Evolutionary conservation across 169 alveolate species (phyloP).

Genomic region (Toxoplasma gondii): DNA sequence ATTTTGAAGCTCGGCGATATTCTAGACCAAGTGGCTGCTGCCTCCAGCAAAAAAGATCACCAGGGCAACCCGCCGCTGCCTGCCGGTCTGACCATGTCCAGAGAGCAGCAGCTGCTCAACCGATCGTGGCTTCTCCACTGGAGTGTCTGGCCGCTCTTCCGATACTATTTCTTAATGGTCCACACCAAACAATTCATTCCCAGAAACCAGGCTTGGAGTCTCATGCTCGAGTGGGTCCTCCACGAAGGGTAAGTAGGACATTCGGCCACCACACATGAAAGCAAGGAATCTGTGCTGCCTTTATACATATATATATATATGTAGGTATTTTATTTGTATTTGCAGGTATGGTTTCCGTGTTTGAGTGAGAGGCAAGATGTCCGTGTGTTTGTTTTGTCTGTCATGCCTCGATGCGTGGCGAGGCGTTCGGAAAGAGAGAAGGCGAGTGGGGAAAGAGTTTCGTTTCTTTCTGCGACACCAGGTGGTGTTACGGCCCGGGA

Average conservation of each 20-base stretch:
- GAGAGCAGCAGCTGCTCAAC: slow-evolving; percentile 64
- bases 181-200: slow-evolving; percentile 58
- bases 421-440: too few species aligned
- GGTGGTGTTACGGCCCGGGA: too few species aligned
- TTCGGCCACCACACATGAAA: too few species aligned
- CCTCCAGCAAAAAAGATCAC: slow-evolving; percentile 54
- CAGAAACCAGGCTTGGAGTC: slow-evolving; percentile 64
- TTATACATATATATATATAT: too few species aligned
- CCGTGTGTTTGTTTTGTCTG: too few species aligned
- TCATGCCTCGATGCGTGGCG: too few species aligned
- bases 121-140: slow-evolving; percentile 72
- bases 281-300: too few species aligned
- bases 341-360: too few species aligned
- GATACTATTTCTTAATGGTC: slow-evolving; percentile 49
- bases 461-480: too few species aligned
- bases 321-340: too few species aligned
- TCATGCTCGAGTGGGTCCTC: slow-evolving; percentile 59
- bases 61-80: slow-evolving; percentile 50
- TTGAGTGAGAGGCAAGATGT: too few species aligned
- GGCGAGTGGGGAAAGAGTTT: too few species aligned
- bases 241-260: slow-evolving; percentile 58
- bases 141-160: slow-evolving; percentile 69
- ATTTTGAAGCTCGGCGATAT: slow-evolving; percentile 65
- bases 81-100: slow-evolving; percentile 38
- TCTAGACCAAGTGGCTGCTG: slow-evolving; percentile 62